These are phyloP conservation scores for Entophlyctis luteolus DNA, from an alignment of 192 early-diverging fungal genomes.

Conservation along the genomic window DNA sequence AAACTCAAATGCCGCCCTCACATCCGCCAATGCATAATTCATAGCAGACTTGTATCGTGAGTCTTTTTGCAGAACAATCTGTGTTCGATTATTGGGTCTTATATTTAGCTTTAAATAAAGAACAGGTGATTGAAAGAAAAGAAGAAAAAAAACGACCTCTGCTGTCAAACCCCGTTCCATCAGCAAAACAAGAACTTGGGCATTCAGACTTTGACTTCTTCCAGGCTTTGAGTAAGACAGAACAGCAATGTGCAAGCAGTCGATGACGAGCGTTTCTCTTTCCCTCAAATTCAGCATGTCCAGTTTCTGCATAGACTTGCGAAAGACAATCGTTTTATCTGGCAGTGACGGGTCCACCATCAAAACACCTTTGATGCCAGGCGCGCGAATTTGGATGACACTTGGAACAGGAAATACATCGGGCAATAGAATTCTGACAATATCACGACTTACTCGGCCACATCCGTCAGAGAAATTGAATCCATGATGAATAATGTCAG, in stretches of 20 bases:
- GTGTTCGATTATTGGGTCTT: neutral
- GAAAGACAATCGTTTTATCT: neutral
- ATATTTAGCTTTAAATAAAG: neutral
- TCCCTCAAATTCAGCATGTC: slow-evolving; percentile 14
- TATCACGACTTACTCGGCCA: slow-evolving; percentile 15
- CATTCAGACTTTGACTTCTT: slow-evolving; percentile 10
- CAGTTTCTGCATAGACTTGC: slow-evolving; percentile 30
- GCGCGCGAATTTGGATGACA: slow-evolving; percentile 25
- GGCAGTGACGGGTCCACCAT: slow-evolving; percentile 15
- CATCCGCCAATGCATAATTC: slow-evolving; percentile 12
- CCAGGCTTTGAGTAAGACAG: slow-evolving; percentile 10
- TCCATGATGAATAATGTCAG: slow-evolving; percentile 10
- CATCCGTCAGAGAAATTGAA: slow-evolving; percentile 33
- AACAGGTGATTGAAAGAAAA: neutral
- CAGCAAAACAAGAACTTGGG: slow-evolving; percentile 20
- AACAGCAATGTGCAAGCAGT: slow-evolving; percentile 13
- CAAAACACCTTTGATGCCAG: slow-evolving; percentile 32
- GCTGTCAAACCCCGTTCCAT: slow-evolving; percentile 26
- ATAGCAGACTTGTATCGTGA: slow-evolving; percentile 20
- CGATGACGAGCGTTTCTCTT: neutral
- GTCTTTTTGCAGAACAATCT: slow-evolving; percentile 15
- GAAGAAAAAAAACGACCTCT: slow-evolving; percentile 5
- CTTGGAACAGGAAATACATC: neutral
- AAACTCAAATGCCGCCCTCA: slow-evolving; percentile 19
- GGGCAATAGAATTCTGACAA: neutral